A percentile compares a stretch with the other conserved stretches of the same genome.
These are phyloP conservation scores for Jackrogersella minutella DNA, from an alignment of 495 filamentous ascomycete species.

Conservation along the genomic window DNA sequence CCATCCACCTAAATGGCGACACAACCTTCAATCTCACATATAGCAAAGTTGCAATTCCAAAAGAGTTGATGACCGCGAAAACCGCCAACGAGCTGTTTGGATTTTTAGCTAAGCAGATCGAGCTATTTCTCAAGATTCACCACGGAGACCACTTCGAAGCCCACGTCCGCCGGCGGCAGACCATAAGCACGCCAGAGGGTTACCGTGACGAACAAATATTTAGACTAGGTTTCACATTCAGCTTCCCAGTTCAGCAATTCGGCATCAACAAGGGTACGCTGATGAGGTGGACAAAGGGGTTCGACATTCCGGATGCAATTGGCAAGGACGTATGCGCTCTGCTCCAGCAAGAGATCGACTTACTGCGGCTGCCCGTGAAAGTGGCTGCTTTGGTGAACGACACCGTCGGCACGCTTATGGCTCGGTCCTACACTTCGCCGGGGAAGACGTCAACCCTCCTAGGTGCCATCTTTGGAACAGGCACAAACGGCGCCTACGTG, in stretches of 20 bases:
- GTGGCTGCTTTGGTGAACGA: conserved; percentile 97
- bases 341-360: conserved; percentile 90
- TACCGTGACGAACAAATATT: conserved; percentile 76
- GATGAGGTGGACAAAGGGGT: conserved; percentile 98
- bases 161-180: conserved; percentile 67
- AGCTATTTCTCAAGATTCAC: conserved; percentile 82
- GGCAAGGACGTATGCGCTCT: conserved; percentile 94
- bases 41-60: conserved; percentile 90
- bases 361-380: conserved; percentile 83
- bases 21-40: conserved; percentile 90
- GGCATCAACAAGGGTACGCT: conserved; percentile 93
- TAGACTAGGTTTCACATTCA: conserved; percentile 95
- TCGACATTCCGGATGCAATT: conserved; percentile 90
- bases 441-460: conserved; percentile 86
- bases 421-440: conserved; percentile 90
- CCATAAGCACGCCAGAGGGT: conserved; percentile 60
- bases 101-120: conserved; percentile 92
- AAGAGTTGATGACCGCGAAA: conserved; percentile 87
- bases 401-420: conserved; percentile 97
- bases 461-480: conserved; percentile 93
- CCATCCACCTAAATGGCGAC: conserved; percentile 88
- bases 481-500: conserved; percentile 94
- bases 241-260: conserved; percentile 91
- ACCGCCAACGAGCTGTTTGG: conserved; percentile 87
- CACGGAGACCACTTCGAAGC: conserved; percentile 88